Base-by-base conservation (phyloP, 1,284 basidiomycete species). In the Ustanciosporium gigantosporum region DNA sequence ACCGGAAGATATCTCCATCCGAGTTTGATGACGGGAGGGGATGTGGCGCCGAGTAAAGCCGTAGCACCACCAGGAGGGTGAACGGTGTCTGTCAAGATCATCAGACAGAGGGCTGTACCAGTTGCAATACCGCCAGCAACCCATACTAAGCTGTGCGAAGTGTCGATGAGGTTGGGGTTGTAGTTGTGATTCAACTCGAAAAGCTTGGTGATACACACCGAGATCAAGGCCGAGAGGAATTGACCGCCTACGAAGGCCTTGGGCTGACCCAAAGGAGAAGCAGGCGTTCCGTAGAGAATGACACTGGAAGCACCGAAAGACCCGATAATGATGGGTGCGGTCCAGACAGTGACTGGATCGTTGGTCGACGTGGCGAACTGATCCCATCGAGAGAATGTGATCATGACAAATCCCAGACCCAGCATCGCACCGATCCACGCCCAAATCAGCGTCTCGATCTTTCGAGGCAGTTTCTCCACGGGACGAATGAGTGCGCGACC, bases 31-130 rank as follows among this genome's bases (percentile, higher is more conserved):
- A 69, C 57, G 2, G 64, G 57, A 5, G 52, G 52, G 20, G 48
- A 56, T 3, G 67, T 69, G 5, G 55, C 55, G 6, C 42, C 53
- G 17, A 69, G 31, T 21, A 69, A 22, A 1, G 64, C 67, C 2
- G 67, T 69, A 1, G 67, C 66, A 14, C 64, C 64, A 16, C 59
- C 59, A 0, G 67, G 64, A 1, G 67, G 67, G 37, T 69, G 67
- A 5, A 69, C 41, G n/a, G 64, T 67, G 24, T 65, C 55, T 2
- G 65, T 64, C 25, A 67, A 21, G 22, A 47, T 46, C 64, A 67
- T 64, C 14, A 46, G 45, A 42, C 49, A 53, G n/a, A 70, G 22
- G 9, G 65, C 52, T 20, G 58, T 51, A 2, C 48, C 67, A 3
- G 55, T 49, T 11, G 62, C 42, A 8, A 66, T 38, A 4, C 49